These are phyloP conservation scores for Leonotis leonurus DNA, from an alignment of 257 asterid genomes.

Conservation along the genomic window DNA sequence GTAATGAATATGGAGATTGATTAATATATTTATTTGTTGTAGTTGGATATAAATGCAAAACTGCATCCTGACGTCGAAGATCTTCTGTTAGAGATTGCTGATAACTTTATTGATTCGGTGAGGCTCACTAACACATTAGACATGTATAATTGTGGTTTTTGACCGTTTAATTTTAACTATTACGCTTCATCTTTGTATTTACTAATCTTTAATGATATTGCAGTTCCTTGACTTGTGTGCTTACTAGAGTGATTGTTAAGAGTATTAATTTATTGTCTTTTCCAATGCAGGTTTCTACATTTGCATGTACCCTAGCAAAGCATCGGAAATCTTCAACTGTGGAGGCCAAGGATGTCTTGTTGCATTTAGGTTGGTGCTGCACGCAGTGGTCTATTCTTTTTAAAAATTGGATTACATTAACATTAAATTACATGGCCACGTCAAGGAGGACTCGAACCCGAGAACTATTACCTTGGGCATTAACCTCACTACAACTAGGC, in stretches of 20 bases:
- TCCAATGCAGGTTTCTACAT: conserved; percentile 58
- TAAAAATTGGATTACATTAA: too few species aligned
- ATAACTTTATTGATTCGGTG: conserved; percentile 81
- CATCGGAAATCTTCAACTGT: conserved; percentile 89
- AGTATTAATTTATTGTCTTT: too few species aligned
- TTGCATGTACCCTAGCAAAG: conserved; percentile 89
- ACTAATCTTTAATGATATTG: background rate
- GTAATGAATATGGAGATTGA: conserved; percentile 3
- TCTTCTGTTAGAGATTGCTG: conserved; percentile 72
- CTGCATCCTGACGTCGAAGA: conserved; percentile 88
- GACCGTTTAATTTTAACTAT: background rate
- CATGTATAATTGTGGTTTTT: background rate
- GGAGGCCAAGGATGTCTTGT: conserved; percentile 83
- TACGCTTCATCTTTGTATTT: conserved; percentile 12
- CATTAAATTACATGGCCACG: too few species aligned
- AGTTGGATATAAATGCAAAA: conserved; percentile 61
- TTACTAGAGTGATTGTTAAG: background rate
- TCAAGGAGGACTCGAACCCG: too few species aligned
- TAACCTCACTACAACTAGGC: too few species aligned
- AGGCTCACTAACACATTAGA: conserved; percentile 24
- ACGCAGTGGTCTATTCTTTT: too few species aligned
- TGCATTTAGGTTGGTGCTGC: conserved; percentile 84
- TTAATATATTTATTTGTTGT: conserved; percentile 23
- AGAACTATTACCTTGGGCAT: too few species aligned
- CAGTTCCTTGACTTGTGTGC: background rate